These are phyloP conservation scores for Pachysandra terminalis DNA, from an alignment of 164 flowering plant species.

Conservation along the genomic window DNA sequence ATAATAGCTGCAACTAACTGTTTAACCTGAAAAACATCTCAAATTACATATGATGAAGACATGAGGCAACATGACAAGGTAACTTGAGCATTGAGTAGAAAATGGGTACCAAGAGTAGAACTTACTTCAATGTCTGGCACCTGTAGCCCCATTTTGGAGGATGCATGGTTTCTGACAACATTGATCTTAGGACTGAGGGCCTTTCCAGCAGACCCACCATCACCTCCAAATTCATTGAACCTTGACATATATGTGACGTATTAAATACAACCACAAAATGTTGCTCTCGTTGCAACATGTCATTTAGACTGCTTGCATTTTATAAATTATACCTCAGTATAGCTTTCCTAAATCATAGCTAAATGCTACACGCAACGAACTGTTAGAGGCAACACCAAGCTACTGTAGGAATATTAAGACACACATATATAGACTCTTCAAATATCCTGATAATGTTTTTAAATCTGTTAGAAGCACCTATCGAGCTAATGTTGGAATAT, in stretches of 20 bases:
- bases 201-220: constrained; percentile 38
- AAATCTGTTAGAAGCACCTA: too few species aligned
- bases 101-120: background rate
- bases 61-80: background rate
- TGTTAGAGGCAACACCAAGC: too few species aligned
- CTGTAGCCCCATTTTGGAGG: constrained; percentile 25
- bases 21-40: constrained; percentile 31
- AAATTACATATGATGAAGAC: too few species aligned
- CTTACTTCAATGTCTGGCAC: constrained; percentile 39
- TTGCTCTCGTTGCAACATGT: too few species aligned
- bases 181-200: constrained; percentile 26
- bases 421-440: too few species aligned
- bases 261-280: background rate
- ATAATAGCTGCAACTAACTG: constrained; percentile 42
- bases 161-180: constrained; percentile 22
- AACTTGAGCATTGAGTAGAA: background rate
- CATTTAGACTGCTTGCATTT: background rate
- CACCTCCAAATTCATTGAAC: constrained; percentile 36
- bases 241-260: constrained; percentile 10
- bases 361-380: too few species aligned
- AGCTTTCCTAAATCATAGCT: too few species aligned
- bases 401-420: too few species aligned
- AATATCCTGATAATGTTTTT: too few species aligned
- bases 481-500: too few species aligned
- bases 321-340: too few species aligned